Conservation (phyloP, 2,329 filamentous ascomycete genomes). For the Ustilaginoidea virens region DNA sequence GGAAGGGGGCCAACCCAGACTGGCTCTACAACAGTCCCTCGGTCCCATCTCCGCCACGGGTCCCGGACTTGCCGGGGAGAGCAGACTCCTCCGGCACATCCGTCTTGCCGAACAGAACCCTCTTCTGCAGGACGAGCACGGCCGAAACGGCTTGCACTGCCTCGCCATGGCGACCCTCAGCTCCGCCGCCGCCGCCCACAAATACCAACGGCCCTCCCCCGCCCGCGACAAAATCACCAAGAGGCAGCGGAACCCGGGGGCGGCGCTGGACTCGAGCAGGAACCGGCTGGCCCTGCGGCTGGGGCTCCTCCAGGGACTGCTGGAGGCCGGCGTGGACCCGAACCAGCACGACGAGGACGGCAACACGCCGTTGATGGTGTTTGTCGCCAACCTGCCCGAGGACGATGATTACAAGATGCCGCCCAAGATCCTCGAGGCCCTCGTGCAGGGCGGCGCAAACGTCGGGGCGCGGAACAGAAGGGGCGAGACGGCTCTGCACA, state of each 20-base stretch:
- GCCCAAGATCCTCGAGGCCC: constrained; percentile 26
- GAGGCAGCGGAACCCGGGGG: constrained; percentile 9
- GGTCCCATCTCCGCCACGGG: constrained; percentile 3
- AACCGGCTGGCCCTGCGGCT: constrained; percentile 15
- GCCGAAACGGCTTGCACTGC: constrained; percentile 42
- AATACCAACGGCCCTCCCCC: constrained; percentile 11
- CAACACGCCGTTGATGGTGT: constrained; percentile 40
- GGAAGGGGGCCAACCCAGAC: constrained; percentile 1
- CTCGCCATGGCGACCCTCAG: constrained; percentile 38
- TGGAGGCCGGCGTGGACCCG: constrained; percentile 25
- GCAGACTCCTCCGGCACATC: constrained; percentile 11
- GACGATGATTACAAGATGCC: constrained; percentile 34
- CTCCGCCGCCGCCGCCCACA: constrained; percentile 20
- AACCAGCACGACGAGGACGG: constrained; percentile 38
- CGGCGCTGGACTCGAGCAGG: constrained; percentile 18
- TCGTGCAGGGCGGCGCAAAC: constrained; percentile 26
- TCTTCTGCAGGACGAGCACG: constrained; percentile 18
- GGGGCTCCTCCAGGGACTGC: constrained; percentile 13
- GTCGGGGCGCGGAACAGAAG: constrained; percentile 35
- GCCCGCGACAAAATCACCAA: constrained; percentile 3
- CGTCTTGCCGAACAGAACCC: constrained; percentile 8
- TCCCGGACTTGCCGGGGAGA: constrained; percentile 7
- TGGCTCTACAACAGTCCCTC: constrained; percentile 3
- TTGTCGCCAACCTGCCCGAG: constrained; percentile 32
- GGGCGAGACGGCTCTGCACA: constrained; percentile 39